Evolutionary conservation across 345 rosid genomes (phyloP), one percentile per base, ranked within the genome.

Genomic region (Dipteronia sinensis): DNA sequence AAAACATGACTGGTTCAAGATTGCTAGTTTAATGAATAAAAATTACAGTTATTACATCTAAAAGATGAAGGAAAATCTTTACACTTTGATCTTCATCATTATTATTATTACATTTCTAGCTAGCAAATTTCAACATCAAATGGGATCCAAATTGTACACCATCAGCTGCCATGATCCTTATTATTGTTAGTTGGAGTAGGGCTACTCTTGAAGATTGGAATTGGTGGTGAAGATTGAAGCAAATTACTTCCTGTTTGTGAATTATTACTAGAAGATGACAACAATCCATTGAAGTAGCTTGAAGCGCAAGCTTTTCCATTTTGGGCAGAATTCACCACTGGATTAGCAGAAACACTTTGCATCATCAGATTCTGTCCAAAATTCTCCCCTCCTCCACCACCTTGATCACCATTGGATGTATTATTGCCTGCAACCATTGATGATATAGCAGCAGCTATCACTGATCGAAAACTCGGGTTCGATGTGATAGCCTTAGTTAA

Each of bases 361-460:
- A 59, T 68, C 56, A 59, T 68, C 59, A 78, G 29, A 55, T 74
- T n/a, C n/a, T n/a, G n/a, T n/a, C n/a, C n/a, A n/a, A n/a, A n/a
- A n/a, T n/a, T 83, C 75, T 84, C 79, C 25, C 81, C 78, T 65
- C 72, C 66, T 71, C 63, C 16, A 42, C 58, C 66, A 31, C 25
- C 56, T 73, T 64, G 79, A 31, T 59, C 69, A 1, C 76, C 61
- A 42, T 4, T 34, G 38, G 6, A 34, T 34, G 38, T 4, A 3
- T 4, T 31, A 31, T 34, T 34, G 4, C 73, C 72, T 44, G 88
- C 89, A 16, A 86, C 91, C 98, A 90, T 88, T 55, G 90, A 84
- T 51, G 97, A 88, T 82, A 94, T 81, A 1, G 95, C 97, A 4
- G 95, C 88, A 44, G 91, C 94, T 76, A 93, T 82, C 55, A 84